phyloP scores from a whole-genome alignment of 139 green algal genomes.

The Coccomyxa sp. region DNA sequence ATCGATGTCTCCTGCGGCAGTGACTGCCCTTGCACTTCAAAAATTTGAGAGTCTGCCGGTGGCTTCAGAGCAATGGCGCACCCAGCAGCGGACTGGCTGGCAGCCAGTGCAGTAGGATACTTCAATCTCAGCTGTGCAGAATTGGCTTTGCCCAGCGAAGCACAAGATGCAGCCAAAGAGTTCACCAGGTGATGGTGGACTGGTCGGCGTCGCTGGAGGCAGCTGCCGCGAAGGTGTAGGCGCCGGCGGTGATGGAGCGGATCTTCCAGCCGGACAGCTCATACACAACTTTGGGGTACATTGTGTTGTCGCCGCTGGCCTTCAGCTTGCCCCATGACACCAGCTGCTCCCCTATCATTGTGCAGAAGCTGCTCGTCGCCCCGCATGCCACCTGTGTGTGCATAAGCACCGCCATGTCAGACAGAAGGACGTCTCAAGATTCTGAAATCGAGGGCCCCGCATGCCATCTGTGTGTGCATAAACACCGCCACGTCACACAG shows the following conservation, averaged over 20 bases:
- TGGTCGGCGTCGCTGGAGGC: constrained; percentile 52
- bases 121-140: too few species aligned
- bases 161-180: background rate
- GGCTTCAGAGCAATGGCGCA: too few species aligned
- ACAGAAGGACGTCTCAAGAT: too few species aligned
- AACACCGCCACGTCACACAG: background rate
- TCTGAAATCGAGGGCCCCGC: too few species aligned
- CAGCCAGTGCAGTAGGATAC: too few species aligned
- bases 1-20: too few species aligned
- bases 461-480: too few species aligned
- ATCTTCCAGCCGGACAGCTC: constrained; percentile 85
- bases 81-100: too few species aligned
- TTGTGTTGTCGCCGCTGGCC: constrained; percentile 77
- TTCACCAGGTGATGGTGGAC: constrained; percentile 73
- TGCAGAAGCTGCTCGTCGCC: constrained; percentile 59
- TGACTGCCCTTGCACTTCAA: too few species aligned
- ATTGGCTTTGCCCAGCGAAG: too few species aligned
- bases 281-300: constrained; percentile 67
- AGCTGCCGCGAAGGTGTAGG: constrained; percentile 67
- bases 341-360: constrained; percentile 65
- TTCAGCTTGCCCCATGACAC: constrained; percentile 88
- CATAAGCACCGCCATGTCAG: too few species aligned
- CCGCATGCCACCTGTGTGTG: constrained; percentile 40
- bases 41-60: too few species aligned
- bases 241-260: constrained; percentile 48